Evolutionary conservation across 2,329 filamentous ascomycete species (phyloP).

Genomic region (Pestalotiopsis sp.): DNA sequence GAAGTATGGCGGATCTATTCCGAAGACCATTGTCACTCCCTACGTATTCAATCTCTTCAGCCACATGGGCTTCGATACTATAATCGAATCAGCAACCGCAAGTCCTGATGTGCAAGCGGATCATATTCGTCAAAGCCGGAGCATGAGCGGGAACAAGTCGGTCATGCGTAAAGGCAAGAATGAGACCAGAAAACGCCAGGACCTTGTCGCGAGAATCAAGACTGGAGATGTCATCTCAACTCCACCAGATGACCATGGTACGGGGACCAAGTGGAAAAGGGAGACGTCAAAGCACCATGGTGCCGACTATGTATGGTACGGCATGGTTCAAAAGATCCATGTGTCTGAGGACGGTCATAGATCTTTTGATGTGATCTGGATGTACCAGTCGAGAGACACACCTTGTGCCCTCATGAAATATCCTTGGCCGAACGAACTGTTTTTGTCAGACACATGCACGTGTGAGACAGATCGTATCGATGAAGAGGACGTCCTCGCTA

Average conservation of each 20-base stretch:
- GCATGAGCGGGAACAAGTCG: not conserved
- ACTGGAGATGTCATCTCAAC: constrained; percentile 55
- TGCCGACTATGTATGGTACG: constrained; percentile 66
- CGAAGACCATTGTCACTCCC: constrained; percentile 68
- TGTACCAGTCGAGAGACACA: constrained; percentile 74
- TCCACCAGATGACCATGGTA: constrained; percentile 44
- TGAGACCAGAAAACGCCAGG: constrained; percentile 15
- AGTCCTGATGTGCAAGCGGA: not conserved
- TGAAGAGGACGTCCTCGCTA: constrained; percentile 57
- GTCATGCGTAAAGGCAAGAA: constrained; percentile 4
- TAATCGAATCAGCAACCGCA: constrained; percentile 43
- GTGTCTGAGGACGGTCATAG: constrained; percentile 26
- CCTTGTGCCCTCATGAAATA: constrained; percentile 70
- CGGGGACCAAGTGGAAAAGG: constrained; percentile 59
- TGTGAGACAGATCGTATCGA: constrained; percentile 56
- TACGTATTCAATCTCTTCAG: constrained; percentile 68
- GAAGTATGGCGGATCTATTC: constrained; percentile 1
- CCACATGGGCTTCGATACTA: constrained; percentile 60
- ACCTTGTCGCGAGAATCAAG: constrained; percentile 37
- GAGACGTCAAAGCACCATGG: constrained; percentile 44
- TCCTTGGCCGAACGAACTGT: constrained; percentile 72
- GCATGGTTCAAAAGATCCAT: constrained; percentile 64
- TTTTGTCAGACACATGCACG: constrained; percentile 76
- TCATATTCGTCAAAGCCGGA: not conserved
- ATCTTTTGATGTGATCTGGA: constrained; percentile 70